These are phyloP conservation scores for Ophiostoma himal-ulmi DNA, from an alignment of 2,329 filamentous ascomycete species.

Conservation along the genomic window DNA sequence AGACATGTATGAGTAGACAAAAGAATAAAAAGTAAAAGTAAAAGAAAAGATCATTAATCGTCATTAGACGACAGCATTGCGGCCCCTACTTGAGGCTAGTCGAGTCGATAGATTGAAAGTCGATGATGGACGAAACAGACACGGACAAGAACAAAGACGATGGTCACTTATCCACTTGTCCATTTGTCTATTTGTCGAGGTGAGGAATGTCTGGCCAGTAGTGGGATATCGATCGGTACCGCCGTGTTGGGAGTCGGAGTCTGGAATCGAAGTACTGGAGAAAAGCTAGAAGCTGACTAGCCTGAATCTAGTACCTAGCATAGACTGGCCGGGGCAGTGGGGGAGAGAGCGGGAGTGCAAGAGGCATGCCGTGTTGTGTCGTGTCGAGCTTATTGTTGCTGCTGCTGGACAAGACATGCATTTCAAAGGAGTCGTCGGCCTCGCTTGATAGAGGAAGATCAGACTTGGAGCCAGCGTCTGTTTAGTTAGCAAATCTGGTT, in stretches of 20 bases:
- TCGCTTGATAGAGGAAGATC: neutral
- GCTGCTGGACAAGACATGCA: neutral
- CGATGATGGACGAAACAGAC: neutral
- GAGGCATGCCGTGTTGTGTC: neutral
- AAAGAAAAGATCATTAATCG: constrained; percentile 1
- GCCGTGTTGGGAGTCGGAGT: neutral
- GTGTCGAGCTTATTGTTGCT: neutral
- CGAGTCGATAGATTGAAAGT: neutral
- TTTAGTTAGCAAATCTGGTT: neutral
- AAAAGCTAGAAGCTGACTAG: neutral
- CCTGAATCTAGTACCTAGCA: neutral
- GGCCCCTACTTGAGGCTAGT: neutral
- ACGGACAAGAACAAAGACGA: neutral
- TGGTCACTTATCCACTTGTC: neutral
- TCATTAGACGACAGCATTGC: constrained; percentile 4
- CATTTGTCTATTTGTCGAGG: neutral
- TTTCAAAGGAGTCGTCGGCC: neutral
- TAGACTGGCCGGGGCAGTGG: constrained; percentile 6
- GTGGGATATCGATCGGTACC: neutral
- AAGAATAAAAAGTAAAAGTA: neutral
- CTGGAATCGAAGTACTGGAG: neutral
- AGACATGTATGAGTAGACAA: neutral
- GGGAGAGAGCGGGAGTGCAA: neutral
- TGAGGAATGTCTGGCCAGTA: neutral
- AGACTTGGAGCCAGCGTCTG: neutral